phyloP scores from a whole-genome alignment of 1,284 basidiomycete genomes.

The Fistulina hepatica region DNA sequence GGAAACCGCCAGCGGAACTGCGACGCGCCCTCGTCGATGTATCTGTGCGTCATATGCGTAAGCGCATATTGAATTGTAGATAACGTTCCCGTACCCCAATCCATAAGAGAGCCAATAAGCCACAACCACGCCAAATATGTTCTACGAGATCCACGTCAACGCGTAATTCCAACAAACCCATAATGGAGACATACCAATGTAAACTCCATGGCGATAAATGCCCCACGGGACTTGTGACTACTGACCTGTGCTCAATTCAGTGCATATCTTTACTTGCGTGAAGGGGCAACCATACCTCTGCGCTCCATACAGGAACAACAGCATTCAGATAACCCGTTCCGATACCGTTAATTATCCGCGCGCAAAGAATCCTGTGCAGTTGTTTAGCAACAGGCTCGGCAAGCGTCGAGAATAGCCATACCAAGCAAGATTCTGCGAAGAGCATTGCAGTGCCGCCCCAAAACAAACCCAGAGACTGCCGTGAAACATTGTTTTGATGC shows the following conservation, averaged over 20 bases:
- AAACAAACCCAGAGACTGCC: conserved; percentile 34
- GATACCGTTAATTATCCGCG: conserved; percentile 40
- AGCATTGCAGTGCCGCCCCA: conserved; percentile 40
- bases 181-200: conserved; percentile 17
- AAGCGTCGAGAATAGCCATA: conserved; percentile 12
- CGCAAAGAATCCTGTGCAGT: conserved; percentile 34
- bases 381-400: neutral
- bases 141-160: conserved; percentile 13
- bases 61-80: neutral
- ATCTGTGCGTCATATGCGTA: conserved; percentile 21
- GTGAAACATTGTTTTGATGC: conserved; percentile 33
- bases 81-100: conserved; percentile 18
- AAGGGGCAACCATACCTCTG: conserved; percentile 36
- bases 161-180: neutral
- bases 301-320: conserved; percentile 43
- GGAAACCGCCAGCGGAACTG: conserved; percentile 28
- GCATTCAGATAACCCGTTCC: conserved; percentile 42
- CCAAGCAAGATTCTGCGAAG: conserved; percentile 39
- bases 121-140: conserved; percentile 43
- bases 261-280: conserved; percentile 31
- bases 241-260: conserved; percentile 5
- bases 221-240: conserved; percentile 14
- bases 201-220: conserved; percentile 27
- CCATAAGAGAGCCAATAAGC: conserved; percentile 48
- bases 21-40: conserved; percentile 32